A percentile compares a stretch with the other conserved stretches of the same genome.
These are phyloP conservation scores for Diversispora epigaea DNA, from an alignment of 192 early-diverging fungal genomes.

Conservation along the genomic window DNA sequence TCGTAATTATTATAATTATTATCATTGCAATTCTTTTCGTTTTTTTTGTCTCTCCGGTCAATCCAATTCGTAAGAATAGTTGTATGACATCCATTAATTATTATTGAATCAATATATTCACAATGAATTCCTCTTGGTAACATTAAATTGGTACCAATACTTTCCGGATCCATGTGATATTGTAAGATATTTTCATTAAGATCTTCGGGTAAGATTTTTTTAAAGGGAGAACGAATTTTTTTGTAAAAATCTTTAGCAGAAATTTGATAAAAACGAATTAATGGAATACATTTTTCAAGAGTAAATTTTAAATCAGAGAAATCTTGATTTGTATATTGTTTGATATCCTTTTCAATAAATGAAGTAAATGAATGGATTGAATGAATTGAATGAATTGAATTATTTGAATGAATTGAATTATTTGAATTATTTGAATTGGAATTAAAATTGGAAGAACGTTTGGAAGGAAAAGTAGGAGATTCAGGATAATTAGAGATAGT, in stretches of 20 bases:
- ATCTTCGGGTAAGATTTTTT: neutral
- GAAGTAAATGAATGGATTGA: no score
- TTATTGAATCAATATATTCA: neutral
- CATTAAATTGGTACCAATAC: neutral
- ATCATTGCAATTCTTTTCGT: neutral
- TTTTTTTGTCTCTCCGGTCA: neutral
- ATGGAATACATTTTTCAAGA: slow-evolving; percentile 5
- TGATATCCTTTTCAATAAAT: no score
- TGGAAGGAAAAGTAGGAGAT: no score
- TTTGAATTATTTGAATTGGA: no score
- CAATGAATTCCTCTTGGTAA: neutral
- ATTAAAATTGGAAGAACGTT: no score
- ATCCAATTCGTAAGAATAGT: slow-evolving; percentile 1
- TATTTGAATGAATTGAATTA: no score
- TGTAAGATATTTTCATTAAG: neutral
- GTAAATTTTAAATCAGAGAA: slow-evolving; percentile 3
- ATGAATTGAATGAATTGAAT: no score
- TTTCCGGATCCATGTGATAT: slow-evolving; percentile 5
- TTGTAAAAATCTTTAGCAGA: neutral
- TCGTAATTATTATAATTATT: neutral
- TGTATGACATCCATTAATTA: slow-evolving; percentile 6
- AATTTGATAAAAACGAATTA: slow-evolving; percentile 19
- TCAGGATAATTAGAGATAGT: no score
- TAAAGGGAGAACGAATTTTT: neutral
- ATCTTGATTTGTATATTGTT: neutral